These are phyloP conservation scores for Ascochyta clinopodiicola DNA, from an alignment of 2,329 filamentous ascomycete species.

Conservation along the genomic window DNA sequence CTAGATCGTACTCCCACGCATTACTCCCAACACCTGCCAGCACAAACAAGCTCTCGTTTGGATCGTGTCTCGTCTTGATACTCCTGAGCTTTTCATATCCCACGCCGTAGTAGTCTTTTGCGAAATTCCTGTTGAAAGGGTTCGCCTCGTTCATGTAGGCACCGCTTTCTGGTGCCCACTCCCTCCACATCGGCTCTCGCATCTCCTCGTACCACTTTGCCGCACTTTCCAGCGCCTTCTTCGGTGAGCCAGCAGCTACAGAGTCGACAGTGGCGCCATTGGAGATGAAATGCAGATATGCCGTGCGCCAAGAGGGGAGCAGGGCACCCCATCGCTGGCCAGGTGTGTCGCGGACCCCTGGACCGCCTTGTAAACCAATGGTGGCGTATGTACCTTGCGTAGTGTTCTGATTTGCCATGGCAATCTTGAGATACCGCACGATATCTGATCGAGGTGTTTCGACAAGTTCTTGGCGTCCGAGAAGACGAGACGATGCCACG, in stretches of 20 bases:
- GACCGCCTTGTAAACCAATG: conserved; percentile 38
- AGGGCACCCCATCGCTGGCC: conserved; percentile 34
- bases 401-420: conserved; percentile 24
- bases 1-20: conserved; percentile 30
- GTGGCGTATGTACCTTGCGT: conserved; percentile 29
- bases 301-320: conserved; percentile 43
- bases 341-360: conserved; percentile 31
- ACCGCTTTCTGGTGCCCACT: conserved; percentile 20
- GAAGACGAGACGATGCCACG: conserved; percentile 36
- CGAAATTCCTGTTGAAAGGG: conserved; percentile 17
- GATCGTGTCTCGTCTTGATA: conserved; percentile 23
- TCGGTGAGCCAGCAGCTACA: conserved; percentile 10
- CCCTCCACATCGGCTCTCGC: conserved; percentile 28
- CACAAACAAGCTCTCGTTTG: conserved; percentile 26
- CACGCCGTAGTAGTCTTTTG: conserved; percentile 22
- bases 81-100: conserved; percentile 13
- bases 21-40: conserved; percentile 31
- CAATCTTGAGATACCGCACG: conserved; percentile 16
- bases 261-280: conserved; percentile 24
- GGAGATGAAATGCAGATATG: conserved; percentile 42
- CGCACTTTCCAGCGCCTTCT: conserved; percentile 12
- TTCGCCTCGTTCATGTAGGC: conserved; percentile 31
- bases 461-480: conserved; percentile 32
- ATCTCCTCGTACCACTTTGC: conserved; percentile 23
- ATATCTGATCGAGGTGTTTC: conserved; percentile 17